phyloP scores from a whole-genome alignment of 2,329 filamentous ascomycete genomes.

The Aspergillus niger region DNA sequence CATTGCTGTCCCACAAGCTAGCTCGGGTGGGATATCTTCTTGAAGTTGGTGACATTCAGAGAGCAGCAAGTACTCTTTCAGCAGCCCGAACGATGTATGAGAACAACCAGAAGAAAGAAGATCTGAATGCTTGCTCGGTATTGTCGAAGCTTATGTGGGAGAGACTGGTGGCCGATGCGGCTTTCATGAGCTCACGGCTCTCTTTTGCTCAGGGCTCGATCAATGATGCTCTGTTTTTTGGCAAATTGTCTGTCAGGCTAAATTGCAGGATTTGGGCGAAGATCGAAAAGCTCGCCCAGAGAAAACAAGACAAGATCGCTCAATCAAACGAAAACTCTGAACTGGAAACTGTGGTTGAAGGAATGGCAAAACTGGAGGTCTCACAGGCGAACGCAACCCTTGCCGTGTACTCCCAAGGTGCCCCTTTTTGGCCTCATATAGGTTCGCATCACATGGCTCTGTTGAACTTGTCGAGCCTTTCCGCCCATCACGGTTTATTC shows the following conservation, averaged over 20 bases:
- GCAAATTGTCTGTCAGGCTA: slow-evolving; percentile 51
- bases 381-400: slow-evolving; percentile 43
- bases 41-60: slow-evolving; percentile 64
- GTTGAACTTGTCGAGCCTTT: slow-evolving; percentile 73
- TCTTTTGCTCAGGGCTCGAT: slow-evolving; percentile 58
- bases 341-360: slow-evolving; percentile 41
- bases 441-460: slow-evolving; percentile 71
- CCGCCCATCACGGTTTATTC: slow-evolving; percentile 81
- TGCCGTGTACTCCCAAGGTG: slow-evolving; percentile 56
- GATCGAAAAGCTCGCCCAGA: slow-evolving; percentile 48
- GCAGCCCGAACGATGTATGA: slow-evolving; percentile 36
- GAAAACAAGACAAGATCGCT: slow-evolving; percentile 34
- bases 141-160: slow-evolving; percentile 51
- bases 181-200: slow-evolving; percentile 65
- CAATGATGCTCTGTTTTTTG: slow-evolving; percentile 51
- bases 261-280: slow-evolving; percentile 56
- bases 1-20: slow-evolving; percentile 63
- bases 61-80: slow-evolving; percentile 50
- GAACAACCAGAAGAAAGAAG: slow-evolving; percentile 31
- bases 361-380: slow-evolving; percentile 43
- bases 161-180: slow-evolving; percentile 60
- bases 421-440: slow-evolving; percentile 78
- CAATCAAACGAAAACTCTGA: slow-evolving; percentile 28
- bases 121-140: slow-evolving; percentile 38
- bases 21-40: slow-evolving; percentile 74